Percentiles rank a stretch among this genome's conserved stretches.
Evolutionary conservation across 2,329 filamentous ascomycete genomes (phyloP).

Genomic region (Rutstroemia sp.): DNA sequence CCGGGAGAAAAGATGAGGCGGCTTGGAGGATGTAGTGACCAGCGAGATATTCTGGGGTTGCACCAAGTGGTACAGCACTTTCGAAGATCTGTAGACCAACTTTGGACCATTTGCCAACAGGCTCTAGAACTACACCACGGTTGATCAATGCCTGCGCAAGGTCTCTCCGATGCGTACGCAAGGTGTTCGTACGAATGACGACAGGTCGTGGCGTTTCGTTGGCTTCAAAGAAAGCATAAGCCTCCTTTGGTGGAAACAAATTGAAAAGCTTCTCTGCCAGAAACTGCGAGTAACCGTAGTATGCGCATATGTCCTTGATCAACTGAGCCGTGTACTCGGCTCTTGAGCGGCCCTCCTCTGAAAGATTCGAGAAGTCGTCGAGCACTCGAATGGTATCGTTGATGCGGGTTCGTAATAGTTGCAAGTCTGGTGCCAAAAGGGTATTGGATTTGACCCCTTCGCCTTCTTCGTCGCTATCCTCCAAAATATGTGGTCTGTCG

Average conservation of each 20-base stretch:
- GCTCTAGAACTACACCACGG: slow-evolving; percentile 90
- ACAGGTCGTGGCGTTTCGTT: slow-evolving; percentile 93
- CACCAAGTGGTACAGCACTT: slow-evolving; percentile 70
- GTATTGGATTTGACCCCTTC: slow-evolving; percentile 51
- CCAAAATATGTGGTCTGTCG: slow-evolving; percentile 61
- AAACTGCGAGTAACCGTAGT: slow-evolving; percentile 93
- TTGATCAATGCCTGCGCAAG: slow-evolving; percentile 93
- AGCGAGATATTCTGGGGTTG: slow-evolving; percentile 93
- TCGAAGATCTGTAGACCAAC: slow-evolving; percentile 96
- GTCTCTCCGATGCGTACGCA: slow-evolving; percentile 68
- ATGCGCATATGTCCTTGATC: slow-evolving; percentile 85
- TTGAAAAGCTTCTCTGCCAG: slow-evolving; percentile 94
- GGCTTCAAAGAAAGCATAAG: slow-evolving; percentile 96
- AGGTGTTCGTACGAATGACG: slow-evolving; percentile 93
- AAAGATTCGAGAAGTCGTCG: slow-evolving; percentile 77
- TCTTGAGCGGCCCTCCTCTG: slow-evolving; percentile 72
- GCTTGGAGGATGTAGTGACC: slow-evolving; percentile 98
- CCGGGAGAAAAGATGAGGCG: slow-evolving; percentile 90
- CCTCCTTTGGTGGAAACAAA: slow-evolving; percentile 87
- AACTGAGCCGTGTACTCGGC: slow-evolving; percentile 84
- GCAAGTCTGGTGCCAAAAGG: slow-evolving; percentile 78
- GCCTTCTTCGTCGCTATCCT: slow-evolving; percentile 54
- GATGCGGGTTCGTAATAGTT: slow-evolving; percentile 80
- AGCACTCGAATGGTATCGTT: slow-evolving; percentile 89
- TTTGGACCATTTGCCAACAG: slow-evolving; percentile 98